Evolutionary conservation across 179 eudicot species (phyloP).

Genomic region (Spinacia oleracea): DNA sequence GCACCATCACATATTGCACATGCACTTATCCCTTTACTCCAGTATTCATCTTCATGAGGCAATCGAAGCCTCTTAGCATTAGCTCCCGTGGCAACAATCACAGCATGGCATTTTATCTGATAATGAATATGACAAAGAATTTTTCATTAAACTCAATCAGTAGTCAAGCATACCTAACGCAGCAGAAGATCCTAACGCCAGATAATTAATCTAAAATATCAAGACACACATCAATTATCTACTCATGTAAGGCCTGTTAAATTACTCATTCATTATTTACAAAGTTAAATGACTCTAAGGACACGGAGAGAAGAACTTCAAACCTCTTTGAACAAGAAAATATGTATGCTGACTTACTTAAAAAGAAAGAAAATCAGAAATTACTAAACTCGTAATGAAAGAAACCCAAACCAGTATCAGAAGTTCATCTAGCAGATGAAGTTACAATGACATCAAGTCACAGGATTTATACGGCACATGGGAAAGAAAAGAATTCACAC

Average conservation of each 20-base stretch:
- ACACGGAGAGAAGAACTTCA: not conserved
- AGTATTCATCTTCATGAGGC: conserved; percentile 95
- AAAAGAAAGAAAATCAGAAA: not conserved
- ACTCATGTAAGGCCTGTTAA: not conserved
- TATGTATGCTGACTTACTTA: not conserved
- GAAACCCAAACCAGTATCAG: not conserved
- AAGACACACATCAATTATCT: not conserved
- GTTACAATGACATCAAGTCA: not conserved
- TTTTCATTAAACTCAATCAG: not conserved
- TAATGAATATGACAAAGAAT: conserved; percentile 16
- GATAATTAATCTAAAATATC: no score
- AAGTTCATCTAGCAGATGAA: not conserved
- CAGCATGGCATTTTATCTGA: conserved; percentile 84
- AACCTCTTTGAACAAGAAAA: not conserved
- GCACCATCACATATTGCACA: conserved; percentile 99
- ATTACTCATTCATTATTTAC: not conserved
- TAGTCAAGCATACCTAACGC: not conserved
- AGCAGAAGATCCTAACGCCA: not conserved
- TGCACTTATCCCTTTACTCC: conserved; percentile 99
- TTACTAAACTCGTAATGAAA: not conserved
- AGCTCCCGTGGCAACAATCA: conserved; percentile 94
- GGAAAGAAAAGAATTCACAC: not conserved
- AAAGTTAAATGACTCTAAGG: not conserved
- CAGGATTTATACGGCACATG: not conserved
- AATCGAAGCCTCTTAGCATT: conserved; percentile 77